These are phyloP conservation scores for Entomortierella lignicola DNA, from an alignment of 192 early-diverging fungal genomes.

Conservation along the genomic window DNA sequence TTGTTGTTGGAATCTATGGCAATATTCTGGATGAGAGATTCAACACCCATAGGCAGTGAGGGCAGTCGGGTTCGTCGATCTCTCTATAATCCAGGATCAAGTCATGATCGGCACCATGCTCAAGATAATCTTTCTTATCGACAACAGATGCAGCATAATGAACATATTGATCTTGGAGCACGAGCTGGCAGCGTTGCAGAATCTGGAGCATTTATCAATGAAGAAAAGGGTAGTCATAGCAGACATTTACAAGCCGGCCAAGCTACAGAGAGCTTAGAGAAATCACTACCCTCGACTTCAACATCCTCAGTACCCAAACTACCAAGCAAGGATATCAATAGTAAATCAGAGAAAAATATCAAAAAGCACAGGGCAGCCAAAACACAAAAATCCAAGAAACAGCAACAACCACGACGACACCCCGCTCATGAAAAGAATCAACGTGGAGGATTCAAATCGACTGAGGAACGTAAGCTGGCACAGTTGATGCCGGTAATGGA, in stretches of 20 bases:
- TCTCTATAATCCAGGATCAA: slow-evolving; percentile 1
- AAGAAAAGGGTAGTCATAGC: slow-evolving; percentile 1
- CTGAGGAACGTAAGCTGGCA: slow-evolving; percentile 31
- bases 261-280: background rate
- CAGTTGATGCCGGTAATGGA: slow-evolving; percentile 38
- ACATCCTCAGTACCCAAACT: background rate
- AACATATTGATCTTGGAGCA: background rate
- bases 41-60: background rate
- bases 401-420: background rate
- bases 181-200: background rate
- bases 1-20: slow-evolving; percentile 31
- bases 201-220: slow-evolving; percentile 1
- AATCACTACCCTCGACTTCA: background rate
- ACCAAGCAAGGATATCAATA: background rate
- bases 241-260: background rate
- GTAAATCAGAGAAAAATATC: background rate
- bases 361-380: background rate
- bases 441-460: slow-evolving; percentile 44
- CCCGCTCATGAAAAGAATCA: slow-evolving; percentile 20
- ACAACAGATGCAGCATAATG: slow-evolving; percentile 8
- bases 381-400: background rate
- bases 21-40: slow-evolving; percentile 28
- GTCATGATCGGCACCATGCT: slow-evolving; percentile 7
- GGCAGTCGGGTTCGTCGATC: background rate
- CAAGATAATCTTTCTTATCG: slow-evolving; percentile 1